Evolutionary conservation across 73 alveolate species (phyloP).

Genomic region (Tetrahymena malaccensis): DNA sequence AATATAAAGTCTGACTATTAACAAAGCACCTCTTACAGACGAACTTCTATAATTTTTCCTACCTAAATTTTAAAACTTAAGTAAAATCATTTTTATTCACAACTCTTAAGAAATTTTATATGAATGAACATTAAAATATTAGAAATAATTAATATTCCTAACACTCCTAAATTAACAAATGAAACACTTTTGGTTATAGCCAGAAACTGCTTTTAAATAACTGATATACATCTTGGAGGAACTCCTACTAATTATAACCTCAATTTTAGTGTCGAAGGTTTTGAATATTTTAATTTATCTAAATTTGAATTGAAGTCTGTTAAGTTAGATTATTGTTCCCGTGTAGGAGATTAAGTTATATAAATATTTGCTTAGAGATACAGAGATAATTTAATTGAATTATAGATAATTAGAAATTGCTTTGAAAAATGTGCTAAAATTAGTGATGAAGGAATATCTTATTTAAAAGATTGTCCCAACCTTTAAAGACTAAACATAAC

Average conservation of each 20-base stretch:
- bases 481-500: constrained; percentile 4
- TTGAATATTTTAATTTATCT: background rate
- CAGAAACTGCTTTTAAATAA: constrained; percentile 1
- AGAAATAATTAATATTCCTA: background rate
- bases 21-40: background rate
- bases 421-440: constrained; percentile 38
- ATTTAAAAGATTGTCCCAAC: background rate
- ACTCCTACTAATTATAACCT: constrained; percentile 3
- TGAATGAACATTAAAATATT: background rate
- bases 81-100: background rate
- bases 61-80: background rate
- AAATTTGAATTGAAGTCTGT: background rate
- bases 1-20: background rate
- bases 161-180: constrained; percentile 24
- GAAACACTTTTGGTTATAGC: constrained; percentile 6
- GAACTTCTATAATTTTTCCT: background rate
- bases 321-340: constrained; percentile 2
- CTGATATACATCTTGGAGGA: constrained; percentile 20
- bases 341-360: constrained; percentile 19
- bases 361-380: background rate
- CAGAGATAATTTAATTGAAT: background rate
- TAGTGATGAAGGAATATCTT: constrained; percentile 15
- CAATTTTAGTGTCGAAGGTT: constrained; percentile 1
- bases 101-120: background rate
- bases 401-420: constrained; percentile 6